These are phyloP conservation scores for Colletotrichum abscissum DNA, from an alignment of 2,329 filamentous ascomycete genomes.

Conservation along the genomic window DNA sequence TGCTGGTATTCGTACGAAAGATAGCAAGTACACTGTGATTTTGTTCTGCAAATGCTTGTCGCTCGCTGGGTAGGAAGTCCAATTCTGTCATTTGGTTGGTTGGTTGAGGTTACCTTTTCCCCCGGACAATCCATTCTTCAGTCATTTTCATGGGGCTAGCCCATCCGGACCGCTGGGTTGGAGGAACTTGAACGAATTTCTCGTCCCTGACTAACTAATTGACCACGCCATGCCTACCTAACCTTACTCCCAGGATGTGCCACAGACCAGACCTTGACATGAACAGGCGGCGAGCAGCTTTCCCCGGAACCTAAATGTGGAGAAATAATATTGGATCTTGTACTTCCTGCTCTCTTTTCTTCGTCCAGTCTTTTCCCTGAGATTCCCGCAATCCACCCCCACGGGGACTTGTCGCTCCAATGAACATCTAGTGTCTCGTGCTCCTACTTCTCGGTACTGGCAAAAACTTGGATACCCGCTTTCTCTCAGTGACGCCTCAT, in stretches of 20 bases:
- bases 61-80: background rate
- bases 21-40: too few relatives aligned
- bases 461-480: background rate
- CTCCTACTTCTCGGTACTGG: background rate
- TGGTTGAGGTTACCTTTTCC: background rate
- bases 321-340: background rate
- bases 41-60: background rate
- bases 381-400: slow-evolving; percentile 3
- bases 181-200: background rate
- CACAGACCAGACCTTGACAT: background rate
- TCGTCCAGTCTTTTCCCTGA: background rate
- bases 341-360: background rate
- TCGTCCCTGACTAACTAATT: background rate
- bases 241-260: background rate
- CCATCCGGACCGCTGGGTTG: slow-evolving; percentile 5
- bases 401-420: slow-evolving; percentile 18
- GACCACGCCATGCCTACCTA: background rate
- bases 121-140: slow-evolving; percentile 23
- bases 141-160: background rate
- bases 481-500: slow-evolving; percentile 8
- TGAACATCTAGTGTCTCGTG: slow-evolving; percentile 14
- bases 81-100: background rate
- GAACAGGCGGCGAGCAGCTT: background rate
- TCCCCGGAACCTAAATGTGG: slow-evolving; percentile 11
- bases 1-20: too few relatives aligned